Conservation (phyloP, 2,329 filamentous ascomycete genomes). For the Aspergillus cejpii region DNA sequence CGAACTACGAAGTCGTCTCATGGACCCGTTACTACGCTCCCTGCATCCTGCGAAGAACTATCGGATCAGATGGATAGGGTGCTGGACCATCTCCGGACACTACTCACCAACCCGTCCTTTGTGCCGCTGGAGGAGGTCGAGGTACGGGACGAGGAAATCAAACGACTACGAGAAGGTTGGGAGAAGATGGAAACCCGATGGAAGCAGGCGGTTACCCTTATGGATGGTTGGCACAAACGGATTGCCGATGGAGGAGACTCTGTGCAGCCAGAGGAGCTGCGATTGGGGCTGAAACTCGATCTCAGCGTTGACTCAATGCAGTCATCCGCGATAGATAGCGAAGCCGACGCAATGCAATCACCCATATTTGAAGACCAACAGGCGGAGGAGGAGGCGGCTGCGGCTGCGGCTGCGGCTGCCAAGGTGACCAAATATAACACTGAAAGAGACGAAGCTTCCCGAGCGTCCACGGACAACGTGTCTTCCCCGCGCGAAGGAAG, state of each 20-base stretch:
- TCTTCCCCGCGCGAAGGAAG: conserved; percentile 7
- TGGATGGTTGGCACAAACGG: conserved; percentile 83
- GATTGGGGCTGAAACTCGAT: conserved; percentile 40
- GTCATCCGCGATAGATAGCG: conserved; percentile 14
- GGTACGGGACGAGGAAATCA: conserved; percentile 85
- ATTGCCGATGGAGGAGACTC: conserved; percentile 50
- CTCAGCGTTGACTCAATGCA: conserved; percentile 26
- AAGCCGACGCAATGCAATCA: conserved; percentile 21
- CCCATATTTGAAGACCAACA: conserved; percentile 30
- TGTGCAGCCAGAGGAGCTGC: conserved; percentile 40
- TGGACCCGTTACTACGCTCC: conserved; percentile 40
- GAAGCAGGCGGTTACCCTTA: conserved; percentile 82
- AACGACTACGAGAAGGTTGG: conserved; percentile 74
- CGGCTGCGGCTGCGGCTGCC: not conserved
- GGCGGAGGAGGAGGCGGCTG: conserved; percentile 11
- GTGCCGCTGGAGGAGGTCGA: conserved; percentile 92
- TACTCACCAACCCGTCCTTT: conserved; percentile 93
- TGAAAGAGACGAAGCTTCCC: not conserved
- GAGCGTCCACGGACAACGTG: not conserved
- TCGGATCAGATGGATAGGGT: conserved; percentile 67
- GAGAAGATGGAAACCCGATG: conserved; percentile 88
- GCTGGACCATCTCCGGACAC: conserved; percentile 69
- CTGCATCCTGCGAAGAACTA: conserved; percentile 62
- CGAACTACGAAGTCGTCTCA: conserved; percentile 19
- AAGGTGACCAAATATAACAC: not conserved